These are phyloP conservation scores for Astragalus membranaceus DNA, from an alignment of 306 rosid species.

Conservation along the genomic window DNA sequence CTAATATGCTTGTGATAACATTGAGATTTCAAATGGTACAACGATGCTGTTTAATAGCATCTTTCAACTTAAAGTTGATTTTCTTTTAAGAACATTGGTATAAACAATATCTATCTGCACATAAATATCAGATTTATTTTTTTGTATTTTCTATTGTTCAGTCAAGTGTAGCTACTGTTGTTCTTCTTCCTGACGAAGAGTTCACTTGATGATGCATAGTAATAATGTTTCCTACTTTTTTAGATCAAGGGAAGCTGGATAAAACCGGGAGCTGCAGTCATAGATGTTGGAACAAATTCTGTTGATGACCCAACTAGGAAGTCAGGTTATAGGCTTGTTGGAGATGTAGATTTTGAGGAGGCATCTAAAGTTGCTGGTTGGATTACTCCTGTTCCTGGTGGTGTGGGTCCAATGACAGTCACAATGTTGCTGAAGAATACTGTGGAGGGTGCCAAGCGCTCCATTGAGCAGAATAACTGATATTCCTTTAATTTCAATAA, in stretches of 20 bases:
- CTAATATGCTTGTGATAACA: neutral
- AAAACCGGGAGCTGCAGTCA: constrained; percentile 92
- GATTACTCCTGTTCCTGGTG: constrained; percentile 94
- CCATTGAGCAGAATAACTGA: constrained; percentile 33
- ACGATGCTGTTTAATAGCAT: neutral
- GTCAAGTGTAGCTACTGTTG: neutral
- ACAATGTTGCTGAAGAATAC: constrained; percentile 87
- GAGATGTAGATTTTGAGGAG: constrained; percentile 86
- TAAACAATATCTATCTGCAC: neutral
- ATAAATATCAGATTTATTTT: neutral
- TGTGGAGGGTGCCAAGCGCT: constrained; percentile 75
- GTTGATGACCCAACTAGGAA: constrained; percentile 70
- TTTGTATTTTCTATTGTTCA: neutral
- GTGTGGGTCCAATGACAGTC: constrained; percentile 90
- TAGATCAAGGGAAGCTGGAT: constrained; percentile 88
- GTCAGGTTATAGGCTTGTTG: constrained; percentile 83
- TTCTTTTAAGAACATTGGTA: neutral
- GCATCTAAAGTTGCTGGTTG: constrained; percentile 82
- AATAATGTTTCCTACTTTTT: neutral
- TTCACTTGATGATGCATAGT: neutral
- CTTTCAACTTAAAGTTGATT: neutral
- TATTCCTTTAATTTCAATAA: neutral
- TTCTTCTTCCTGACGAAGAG: neutral
- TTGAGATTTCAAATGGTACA: neutral
- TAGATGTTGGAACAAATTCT: constrained; percentile 89